Evolutionary conservation across 208 protist species (phyloP).

Genomic region (Trypanosoma rangeli): DNA sequence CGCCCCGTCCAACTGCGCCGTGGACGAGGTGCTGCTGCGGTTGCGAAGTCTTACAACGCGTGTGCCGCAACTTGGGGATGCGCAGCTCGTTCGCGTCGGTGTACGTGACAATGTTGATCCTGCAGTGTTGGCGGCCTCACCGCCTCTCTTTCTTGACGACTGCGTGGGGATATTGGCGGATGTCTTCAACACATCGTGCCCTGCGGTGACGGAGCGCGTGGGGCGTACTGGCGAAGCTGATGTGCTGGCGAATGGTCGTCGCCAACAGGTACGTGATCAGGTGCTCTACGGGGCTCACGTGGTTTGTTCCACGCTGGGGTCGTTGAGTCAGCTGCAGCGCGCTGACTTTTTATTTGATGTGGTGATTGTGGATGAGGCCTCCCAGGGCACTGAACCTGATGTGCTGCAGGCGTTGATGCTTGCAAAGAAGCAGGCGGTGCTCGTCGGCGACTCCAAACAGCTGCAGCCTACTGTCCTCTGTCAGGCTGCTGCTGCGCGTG

Average conservation of each 20-base stretch:
- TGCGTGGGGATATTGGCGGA: conserved; percentile 11
- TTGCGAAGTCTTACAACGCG: conserved; percentile 37
- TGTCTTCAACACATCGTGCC: neutral
- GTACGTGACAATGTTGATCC: conserved; percentile 59
- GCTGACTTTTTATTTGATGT: conserved; percentile 57
- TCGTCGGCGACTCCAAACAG: conserved; percentile 91
- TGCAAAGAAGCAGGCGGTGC: conserved; percentile 47
- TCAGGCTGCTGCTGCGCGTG: conserved; percentile 44
- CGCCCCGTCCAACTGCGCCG: conserved; percentile 84
- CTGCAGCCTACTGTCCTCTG: conserved; percentile 89
- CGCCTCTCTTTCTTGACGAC: conserved; percentile 77
- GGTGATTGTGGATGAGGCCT: conserved; percentile 92
- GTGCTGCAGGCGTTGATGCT: conserved; percentile 73
- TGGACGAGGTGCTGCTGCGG: conserved; percentile 82
- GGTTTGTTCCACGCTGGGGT: conserved; percentile 81
- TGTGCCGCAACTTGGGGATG: conserved; percentile 19
- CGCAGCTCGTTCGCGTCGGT: conserved; percentile 62
- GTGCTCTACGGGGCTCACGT: conserved; percentile 41
- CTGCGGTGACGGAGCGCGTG: neutral
- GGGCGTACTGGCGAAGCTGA: neutral
- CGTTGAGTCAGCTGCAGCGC: conserved; percentile 64
- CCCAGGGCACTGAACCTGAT: conserved; percentile 89
- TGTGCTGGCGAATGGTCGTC: neutral
- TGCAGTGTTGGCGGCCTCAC: conserved; percentile 43
- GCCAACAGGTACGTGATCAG: conserved; percentile 28